Conservation (phyloP, 2,329 filamentous ascomycete genomes). For the Nigrospora sphaerica region DNA sequence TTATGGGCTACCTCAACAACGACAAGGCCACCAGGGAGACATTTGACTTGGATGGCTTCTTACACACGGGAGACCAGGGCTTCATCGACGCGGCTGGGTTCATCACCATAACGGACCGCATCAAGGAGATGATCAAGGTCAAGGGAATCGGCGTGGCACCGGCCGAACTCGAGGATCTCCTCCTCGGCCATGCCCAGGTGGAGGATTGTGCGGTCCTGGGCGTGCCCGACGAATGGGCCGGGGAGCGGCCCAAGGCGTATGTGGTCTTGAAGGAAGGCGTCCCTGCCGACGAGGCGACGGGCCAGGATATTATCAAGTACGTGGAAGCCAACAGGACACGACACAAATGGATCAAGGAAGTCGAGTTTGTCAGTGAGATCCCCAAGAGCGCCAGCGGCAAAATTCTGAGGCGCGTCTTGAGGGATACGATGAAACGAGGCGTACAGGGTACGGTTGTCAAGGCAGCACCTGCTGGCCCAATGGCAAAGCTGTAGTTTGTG, state of each 20-base stretch:
- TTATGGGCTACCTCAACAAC: constrained; percentile 82
- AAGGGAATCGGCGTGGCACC: constrained; percentile 73
- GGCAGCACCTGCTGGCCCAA: not conserved
- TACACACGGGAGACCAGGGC: constrained; percentile 82
- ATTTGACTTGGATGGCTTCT: constrained; percentile 62
- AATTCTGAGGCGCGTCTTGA: constrained; percentile 54
- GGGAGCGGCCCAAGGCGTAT: constrained; percentile 62
- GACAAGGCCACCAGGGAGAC: constrained; percentile 76
- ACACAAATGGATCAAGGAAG: constrained; percentile 50
- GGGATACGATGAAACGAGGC: constrained; percentile 34
- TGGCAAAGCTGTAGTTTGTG: not conserved
- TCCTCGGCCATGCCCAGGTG: constrained; percentile 69
- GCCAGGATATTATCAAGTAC: constrained; percentile 39
- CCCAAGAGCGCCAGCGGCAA: constrained; percentile 62
- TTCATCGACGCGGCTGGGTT: constrained; percentile 62
- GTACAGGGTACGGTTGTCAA: not conserved
- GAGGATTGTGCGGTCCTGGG: constrained; percentile 74
- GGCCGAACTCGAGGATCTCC: constrained; percentile 73
- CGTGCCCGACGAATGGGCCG: constrained; percentile 55
- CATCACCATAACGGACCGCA: constrained; percentile 73
- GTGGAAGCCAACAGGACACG: constrained; percentile 50
- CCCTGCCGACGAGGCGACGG: constrained; percentile 29
- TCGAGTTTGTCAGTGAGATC: constrained; percentile 50
- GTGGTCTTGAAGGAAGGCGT: constrained; percentile 52
- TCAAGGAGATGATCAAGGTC: constrained; percentile 44